These are phyloP conservation scores for Viridothelium virens DNA, from an alignment of 495 filamentous ascomycete species.

Conservation along the genomic window DNA sequence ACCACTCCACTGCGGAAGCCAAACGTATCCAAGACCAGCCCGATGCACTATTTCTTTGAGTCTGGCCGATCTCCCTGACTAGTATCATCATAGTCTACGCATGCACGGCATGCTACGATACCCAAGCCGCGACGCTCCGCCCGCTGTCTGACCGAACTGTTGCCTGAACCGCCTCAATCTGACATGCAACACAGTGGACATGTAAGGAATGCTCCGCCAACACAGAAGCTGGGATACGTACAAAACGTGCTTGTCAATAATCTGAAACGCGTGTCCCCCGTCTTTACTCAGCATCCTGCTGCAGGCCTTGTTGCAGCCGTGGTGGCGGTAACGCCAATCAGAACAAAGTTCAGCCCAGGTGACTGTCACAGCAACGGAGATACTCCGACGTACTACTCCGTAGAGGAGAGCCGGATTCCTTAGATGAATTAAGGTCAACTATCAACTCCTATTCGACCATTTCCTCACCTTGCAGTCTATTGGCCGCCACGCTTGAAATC, in stretches of 20 bases:
- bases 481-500: no score
- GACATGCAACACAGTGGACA: background rate
- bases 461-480: no score
- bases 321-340: background rate
- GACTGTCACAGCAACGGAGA: background rate
- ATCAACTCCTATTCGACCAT: no score
- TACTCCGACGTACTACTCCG: background rate
- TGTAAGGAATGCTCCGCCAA: background rate
- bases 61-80: conserved; percentile 2
- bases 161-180: background rate
- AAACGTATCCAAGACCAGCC: background rate
- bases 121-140: background rate
- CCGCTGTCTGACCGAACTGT: background rate
- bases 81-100: background rate
- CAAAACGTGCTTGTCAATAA: background rate
- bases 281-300: background rate
- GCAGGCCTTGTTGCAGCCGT: background rate
- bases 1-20: background rate
- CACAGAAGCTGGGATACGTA: background rate
- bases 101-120: background rate
- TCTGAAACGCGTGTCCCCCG: conserved; percentile 5
- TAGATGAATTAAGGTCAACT: no score
- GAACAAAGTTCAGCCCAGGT: background rate
- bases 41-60: background rate
- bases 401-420: no score